phyloP scores from a whole-genome alignment of 139 green algal genomes.

The Coccomyxa sp. region DNA sequence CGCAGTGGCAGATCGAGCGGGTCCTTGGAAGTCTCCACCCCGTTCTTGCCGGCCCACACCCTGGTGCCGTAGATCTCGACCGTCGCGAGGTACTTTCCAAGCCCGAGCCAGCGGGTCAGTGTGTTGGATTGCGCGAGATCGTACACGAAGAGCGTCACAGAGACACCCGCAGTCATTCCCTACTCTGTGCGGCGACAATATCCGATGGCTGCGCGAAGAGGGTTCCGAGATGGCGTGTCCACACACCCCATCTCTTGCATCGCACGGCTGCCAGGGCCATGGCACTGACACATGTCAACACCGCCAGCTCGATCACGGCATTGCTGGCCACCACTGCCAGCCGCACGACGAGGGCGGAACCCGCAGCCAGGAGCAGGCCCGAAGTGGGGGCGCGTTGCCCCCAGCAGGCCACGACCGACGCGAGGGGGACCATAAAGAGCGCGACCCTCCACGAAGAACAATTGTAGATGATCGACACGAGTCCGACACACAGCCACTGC shows the following conservation, averaged over 20 bases:
- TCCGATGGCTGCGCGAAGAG: not conserved
- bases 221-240: not conserved
- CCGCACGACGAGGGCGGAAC: not conserved
- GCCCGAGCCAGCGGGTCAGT: not conserved
- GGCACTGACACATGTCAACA: not conserved
- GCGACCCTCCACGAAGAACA: not conserved
- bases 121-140: not conserved
- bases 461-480: not conserved
- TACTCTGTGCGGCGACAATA: not conserved
- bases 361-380: not conserved
- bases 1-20: not conserved
- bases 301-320: not conserved
- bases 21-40: not conserved
- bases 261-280: not conserved
- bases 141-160: not conserved
- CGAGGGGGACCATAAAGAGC: not conserved
- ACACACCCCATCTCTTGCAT: not conserved
- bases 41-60: not conserved
- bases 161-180: not conserved
- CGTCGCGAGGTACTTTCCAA: not conserved
- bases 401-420: not conserved
- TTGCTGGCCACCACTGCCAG: not conserved
- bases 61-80: not conserved
- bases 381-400: not conserved
- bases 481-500: not conserved